Conservation (phyloP, 495 filamentous ascomycete species). For the Penicillium diatomitis region DNA sequence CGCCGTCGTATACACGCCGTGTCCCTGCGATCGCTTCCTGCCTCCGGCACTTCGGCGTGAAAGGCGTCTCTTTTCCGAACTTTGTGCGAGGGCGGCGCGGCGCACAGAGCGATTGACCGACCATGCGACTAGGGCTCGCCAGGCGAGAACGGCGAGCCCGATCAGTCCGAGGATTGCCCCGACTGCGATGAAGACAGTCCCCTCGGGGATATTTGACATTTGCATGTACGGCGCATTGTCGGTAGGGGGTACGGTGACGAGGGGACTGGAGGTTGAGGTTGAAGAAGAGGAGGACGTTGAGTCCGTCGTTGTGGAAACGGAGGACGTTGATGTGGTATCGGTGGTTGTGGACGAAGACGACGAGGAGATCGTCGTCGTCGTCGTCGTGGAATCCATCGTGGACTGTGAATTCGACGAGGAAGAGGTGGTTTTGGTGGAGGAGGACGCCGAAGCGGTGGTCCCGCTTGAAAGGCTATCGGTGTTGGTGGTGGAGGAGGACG, state of each 20-base stretch:
- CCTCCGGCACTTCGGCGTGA: slow-evolving; percentile 41
- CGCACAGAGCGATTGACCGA: slow-evolving; percentile 81
- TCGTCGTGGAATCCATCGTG: slow-evolving; percentile 18
- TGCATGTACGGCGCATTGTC: slow-evolving; percentile 90
- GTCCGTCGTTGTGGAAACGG: slow-evolving; percentile 19
- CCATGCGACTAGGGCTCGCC: slow-evolving; percentile 86
- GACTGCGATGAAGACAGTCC: slow-evolving; percentile 92
- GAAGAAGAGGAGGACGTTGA: slow-evolving; percentile 22
- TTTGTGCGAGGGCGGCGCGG: slow-evolving; percentile 64
- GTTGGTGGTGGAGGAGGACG: not conserved
- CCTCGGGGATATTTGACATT: slow-evolving; percentile 80
- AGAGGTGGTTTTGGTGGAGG: slow-evolving; percentile 9
- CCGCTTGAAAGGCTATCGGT: slow-evolving; percentile 17
- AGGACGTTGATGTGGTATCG: slow-evolving; percentile 12
- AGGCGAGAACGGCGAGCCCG: slow-evolving; percentile 67
- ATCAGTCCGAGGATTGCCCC: slow-evolving; percentile 81
- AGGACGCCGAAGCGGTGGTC: slow-evolving; percentile 10
- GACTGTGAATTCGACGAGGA: slow-evolving; percentile 7
- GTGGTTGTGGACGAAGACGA: slow-evolving; percentile 10
- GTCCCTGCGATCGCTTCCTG: slow-evolving; percentile 26
- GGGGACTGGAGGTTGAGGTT: slow-evolving; percentile 18
- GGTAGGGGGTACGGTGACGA: slow-evolving; percentile 67
- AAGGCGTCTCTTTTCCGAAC: slow-evolving; percentile 58
- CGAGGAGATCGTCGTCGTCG: slow-evolving; percentile 15
- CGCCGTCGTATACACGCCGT: slow-evolving; percentile 21